These are phyloP conservation scores for Scedosporium boydii DNA, from an alignment of 2,329 filamentous ascomycete genomes.

Conservation along the genomic window DNA sequence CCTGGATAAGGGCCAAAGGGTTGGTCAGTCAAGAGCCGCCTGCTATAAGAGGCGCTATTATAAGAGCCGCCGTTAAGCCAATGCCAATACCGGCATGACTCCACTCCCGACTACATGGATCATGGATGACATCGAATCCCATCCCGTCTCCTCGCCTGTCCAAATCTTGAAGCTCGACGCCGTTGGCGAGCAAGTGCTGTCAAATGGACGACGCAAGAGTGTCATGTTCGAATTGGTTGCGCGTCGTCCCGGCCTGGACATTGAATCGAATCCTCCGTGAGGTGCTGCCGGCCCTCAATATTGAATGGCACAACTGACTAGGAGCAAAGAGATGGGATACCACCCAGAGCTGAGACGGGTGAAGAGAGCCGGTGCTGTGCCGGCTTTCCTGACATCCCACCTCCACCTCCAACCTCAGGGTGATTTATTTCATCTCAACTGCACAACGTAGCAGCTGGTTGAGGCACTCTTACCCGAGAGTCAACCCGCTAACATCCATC, in stretches of 20 bases:
- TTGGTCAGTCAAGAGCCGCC: neutral
- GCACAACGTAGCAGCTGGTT: too few relatives aligned
- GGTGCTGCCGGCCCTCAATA: neutral
- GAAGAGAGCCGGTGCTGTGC: neutral
- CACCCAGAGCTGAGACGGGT: neutral
- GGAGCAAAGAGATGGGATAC: too few relatives aligned
- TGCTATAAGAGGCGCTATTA: neutral
- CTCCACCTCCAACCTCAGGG: too few relatives aligned
- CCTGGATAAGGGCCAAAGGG: neutral
- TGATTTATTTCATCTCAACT: too few relatives aligned
- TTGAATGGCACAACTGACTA: neutral
- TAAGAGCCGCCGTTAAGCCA: neutral
- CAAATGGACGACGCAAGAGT: neutral
- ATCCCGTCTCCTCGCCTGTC: neutral
- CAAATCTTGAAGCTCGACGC: neutral
- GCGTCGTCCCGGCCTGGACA: too few relatives aligned
- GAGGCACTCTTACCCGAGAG: too few relatives aligned
- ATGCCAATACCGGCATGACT: neutral
- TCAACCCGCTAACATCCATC: too few relatives aligned
- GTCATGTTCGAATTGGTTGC: neutral
- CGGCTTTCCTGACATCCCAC: too few relatives aligned
- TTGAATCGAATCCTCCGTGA: neutral
- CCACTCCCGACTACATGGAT: neutral
- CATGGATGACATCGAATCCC: neutral
- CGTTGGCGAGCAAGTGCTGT: neutral